Evolutionary conservation across 2,329 filamentous ascomycete species (phyloP).

Genomic region (Sclerotinia minor): DNA sequence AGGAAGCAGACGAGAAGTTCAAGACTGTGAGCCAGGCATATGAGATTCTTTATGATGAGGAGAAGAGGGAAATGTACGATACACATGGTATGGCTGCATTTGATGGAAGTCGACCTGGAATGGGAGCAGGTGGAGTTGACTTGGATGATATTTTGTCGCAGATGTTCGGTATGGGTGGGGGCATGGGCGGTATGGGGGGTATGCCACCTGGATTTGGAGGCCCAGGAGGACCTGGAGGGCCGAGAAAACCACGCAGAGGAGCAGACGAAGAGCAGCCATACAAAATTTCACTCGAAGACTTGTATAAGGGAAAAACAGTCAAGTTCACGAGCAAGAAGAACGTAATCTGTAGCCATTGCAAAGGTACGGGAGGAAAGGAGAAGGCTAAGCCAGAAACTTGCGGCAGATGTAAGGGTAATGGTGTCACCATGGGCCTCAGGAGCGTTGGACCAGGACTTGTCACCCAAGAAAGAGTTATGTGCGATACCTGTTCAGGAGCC

Average conservation of each 20-base stretch:
- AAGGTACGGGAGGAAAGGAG: conserved; percentile 86
- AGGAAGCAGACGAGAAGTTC: conserved; percentile 86
- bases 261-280: conserved; percentile 88
- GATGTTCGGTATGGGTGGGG: conserved; percentile 76
- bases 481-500: conserved; percentile 80
- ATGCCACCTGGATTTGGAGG: conserved; percentile 41
- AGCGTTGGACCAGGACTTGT: conserved; percentile 86
- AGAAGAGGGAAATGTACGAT: conserved; percentile 91
- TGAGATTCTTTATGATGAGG: conserved; percentile 94
- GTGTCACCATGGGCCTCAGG: conserved; percentile 73
- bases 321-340: conserved; percentile 97
- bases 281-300: conserved; percentile 85
- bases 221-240: conserved; percentile 44
- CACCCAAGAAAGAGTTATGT: conserved; percentile 75
- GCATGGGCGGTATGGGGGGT: conserved; percentile 45
- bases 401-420: conserved; percentile 79
- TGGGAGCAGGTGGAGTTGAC: conserved; percentile 68
- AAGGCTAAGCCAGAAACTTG: conserved; percentile 84
- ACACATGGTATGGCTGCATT: conserved; percentile 95
- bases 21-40: conserved; percentile 92
- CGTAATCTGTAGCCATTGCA: conserved; percentile 82
- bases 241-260: conserved; percentile 67
- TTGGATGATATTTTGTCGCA: conserved; percentile 90
- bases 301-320: conserved; percentile 98
- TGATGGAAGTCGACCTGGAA: conserved; percentile 67